Percentiles rank a stretch among this genome's conserved stretches.
phyloP scores from a whole-genome alignment of 176 grass and related monocot genomes.

The Paspalum notatum region DNA sequence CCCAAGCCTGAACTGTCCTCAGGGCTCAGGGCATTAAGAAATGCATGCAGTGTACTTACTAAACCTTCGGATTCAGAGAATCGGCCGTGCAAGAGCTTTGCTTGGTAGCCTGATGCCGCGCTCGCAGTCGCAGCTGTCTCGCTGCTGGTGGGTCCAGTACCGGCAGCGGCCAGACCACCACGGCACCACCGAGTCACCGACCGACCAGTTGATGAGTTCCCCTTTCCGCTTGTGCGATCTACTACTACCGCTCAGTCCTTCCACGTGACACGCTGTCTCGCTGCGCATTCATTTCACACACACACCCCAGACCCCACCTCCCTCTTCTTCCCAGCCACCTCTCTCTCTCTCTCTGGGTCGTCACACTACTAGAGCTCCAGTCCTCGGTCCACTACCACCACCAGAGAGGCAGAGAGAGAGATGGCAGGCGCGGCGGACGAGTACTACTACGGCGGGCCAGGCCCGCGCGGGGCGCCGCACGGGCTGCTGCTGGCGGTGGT shows the following conservation, averaged over 20 bases:
- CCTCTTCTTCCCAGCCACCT: background rate
- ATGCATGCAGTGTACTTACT: background rate
- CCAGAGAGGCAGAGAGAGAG: background rate
- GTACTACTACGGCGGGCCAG: slow-evolving; percentile 41
- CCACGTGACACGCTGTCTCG: background rate
- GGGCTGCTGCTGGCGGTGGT: slow-evolving; percentile 70
- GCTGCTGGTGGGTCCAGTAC: too few species aligned
- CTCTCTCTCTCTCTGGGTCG: too few species aligned
- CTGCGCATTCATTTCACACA: background rate
- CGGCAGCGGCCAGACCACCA: too few species aligned
- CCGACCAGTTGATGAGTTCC: background rate
- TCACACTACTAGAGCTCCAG: background rate
- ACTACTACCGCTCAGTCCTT: background rate
- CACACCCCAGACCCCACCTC: slow-evolving; percentile 23
- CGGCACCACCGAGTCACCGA: too few species aligned
- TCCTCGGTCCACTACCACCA: background rate
- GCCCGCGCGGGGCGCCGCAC: slow-evolving; percentile 53
- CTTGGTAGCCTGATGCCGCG: too few species aligned
- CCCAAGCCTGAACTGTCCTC: background rate
- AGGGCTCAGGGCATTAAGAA: background rate
- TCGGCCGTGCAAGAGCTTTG: too few species aligned
- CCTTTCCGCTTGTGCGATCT: slow-evolving; percentile 35
- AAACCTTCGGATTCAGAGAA: too few species aligned
- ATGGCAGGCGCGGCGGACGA: slow-evolving; percentile 40
- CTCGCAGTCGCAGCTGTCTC: too few species aligned